phyloP scores from a whole-genome alignment of 176 grass and related monocot species.

The Zoysia pacifica region DNA sequence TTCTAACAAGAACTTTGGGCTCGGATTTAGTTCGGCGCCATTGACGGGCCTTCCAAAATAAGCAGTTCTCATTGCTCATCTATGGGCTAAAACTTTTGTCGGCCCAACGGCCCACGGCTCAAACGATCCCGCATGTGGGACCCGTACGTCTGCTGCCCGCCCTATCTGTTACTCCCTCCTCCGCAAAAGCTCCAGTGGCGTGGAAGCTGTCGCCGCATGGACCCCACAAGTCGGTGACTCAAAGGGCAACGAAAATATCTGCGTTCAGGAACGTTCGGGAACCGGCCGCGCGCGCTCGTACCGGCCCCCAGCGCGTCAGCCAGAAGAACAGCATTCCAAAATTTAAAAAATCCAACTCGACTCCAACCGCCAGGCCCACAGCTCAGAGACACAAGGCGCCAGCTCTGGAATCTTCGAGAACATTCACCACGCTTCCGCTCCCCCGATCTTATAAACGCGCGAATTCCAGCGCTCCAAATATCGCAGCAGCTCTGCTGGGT shows the following conservation, averaged over 20 bases:
- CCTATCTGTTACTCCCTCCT: neutral
- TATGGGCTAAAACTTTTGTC: no score
- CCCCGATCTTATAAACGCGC: neutral
- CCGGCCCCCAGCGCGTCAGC: neutral
- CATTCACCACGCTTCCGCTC: neutral
- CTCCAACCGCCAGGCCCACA: slow-evolving; percentile 36
- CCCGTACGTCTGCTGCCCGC: neutral
- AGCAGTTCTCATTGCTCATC: no score
- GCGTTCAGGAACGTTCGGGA: slow-evolving; percentile 37
- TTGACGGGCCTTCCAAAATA: no score
- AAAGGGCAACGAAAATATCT: slow-evolving; percentile 13
- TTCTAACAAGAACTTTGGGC: no score
- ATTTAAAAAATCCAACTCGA: neutral
- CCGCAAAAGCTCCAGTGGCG: no score
- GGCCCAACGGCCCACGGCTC: neutral
- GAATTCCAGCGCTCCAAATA: neutral
- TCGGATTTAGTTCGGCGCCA: no score
- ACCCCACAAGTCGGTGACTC: slow-evolving; percentile 1
- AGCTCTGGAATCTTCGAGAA: slow-evolving; percentile 45
- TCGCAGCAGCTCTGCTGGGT: slow-evolving; percentile 39
- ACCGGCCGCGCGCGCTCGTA: slow-evolving; percentile 17
- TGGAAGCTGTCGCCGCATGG: neutral
- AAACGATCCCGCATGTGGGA: neutral
- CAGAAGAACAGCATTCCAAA: neutral
- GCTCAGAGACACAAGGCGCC: slow-evolving; percentile 32